Evolutionary conservation across 495 filamentous ascomycete species (phyloP).

Genomic region (Tuber melanosporum): DNA sequence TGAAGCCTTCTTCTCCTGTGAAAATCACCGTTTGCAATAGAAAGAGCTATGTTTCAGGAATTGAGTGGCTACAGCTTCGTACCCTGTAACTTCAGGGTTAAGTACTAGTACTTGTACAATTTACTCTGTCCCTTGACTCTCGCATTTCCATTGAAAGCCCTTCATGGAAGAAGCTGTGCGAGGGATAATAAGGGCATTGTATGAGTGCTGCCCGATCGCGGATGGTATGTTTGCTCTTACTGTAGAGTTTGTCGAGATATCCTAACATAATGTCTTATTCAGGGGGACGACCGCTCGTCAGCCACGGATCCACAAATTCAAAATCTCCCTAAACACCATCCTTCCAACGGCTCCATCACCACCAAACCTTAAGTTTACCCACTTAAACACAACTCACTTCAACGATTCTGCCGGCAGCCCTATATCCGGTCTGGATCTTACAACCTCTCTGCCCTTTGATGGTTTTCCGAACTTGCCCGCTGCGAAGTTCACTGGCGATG

Average conservation of each 20-base stretch:
- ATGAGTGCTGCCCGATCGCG: constrained; percentile 64
- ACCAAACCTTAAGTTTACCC: constrained; percentile 60
- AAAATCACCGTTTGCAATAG: constrained; percentile 55
- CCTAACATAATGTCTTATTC: neutral
- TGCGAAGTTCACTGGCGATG: constrained; percentile 63
- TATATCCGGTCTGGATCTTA: constrained; percentile 65
- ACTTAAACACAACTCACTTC: constrained; percentile 63
- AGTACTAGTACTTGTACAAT: constrained; percentile 50
- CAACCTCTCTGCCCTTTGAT: constrained; percentile 50
- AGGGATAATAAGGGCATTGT: constrained; percentile 56
- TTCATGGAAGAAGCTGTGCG: constrained; percentile 56
- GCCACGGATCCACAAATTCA: constrained; percentile 65
- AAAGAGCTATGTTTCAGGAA: constrained; percentile 59
- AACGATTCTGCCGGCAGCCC: constrained; percentile 62
- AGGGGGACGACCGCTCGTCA: constrained; percentile 70
- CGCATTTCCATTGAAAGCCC: constrained; percentile 57
- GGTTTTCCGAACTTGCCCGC: constrained; percentile 62
- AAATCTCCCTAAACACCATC: constrained; percentile 53
- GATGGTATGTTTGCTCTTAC: constrained; percentile 50
- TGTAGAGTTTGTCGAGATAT: neutral
- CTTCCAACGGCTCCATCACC: constrained; percentile 54
- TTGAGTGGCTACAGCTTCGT: constrained; percentile 67
- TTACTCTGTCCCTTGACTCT: constrained; percentile 65
- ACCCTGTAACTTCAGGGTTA: constrained; percentile 55
- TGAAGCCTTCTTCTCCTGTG: neutral